Evolutionary conservation across 2,329 filamentous ascomycete species (phyloP).

Genomic region (Xylaria sp.): DNA sequence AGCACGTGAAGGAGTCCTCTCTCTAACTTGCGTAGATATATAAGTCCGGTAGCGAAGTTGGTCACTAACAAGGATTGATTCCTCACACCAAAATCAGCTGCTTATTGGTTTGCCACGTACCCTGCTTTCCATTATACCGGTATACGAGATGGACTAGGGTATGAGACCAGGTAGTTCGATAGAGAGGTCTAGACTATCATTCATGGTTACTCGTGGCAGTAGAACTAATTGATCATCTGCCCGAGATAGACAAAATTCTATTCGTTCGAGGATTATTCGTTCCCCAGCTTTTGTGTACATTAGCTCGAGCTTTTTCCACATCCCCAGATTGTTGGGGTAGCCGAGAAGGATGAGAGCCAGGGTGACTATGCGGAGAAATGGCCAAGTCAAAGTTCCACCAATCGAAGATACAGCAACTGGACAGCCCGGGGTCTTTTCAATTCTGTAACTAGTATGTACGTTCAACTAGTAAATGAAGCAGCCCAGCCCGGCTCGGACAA

Average conservation of each 20-base stretch:
- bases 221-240: too few relatives aligned
- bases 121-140: background rate
- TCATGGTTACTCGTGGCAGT: too few relatives aligned
- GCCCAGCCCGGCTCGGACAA: background rate
- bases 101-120: background rate
- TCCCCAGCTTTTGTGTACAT: background rate
- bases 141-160: background rate
- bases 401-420: slow-evolving; percentile 1
- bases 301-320: background rate
- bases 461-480: background rate
- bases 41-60: background rate
- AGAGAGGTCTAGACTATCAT: background rate
- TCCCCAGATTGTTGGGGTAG: background rate
- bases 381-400: slow-evolving; percentile 15
- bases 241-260: too few relatives aligned
- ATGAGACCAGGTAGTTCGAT: background rate
- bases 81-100: background rate
- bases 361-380: background rate
- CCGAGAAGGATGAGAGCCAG: background rate
- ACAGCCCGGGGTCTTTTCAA: background rate
- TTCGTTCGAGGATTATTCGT: background rate
- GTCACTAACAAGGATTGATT: background rate
- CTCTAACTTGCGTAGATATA: background rate
- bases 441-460: background rate
- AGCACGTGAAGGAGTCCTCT: background rate